Conservation (phyloP, 306 rosid genomes). For the Inga leiocalycina region DNA sequence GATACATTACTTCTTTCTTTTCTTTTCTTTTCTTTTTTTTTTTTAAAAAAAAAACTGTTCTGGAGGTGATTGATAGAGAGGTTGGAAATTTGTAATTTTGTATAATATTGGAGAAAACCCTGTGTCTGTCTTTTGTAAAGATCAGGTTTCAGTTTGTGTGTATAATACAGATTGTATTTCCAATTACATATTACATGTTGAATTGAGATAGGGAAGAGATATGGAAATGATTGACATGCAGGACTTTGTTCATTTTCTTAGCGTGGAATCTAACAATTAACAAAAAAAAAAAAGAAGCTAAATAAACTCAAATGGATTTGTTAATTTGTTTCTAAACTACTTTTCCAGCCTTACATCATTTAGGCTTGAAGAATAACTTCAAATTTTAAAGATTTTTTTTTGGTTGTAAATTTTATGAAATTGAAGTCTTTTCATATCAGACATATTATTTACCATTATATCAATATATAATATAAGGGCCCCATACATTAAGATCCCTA, state of each 20-base stretch:
- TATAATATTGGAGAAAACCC: background rate
- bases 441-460: background rate
- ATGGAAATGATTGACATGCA: background rate
- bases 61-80: conserved; percentile 17
- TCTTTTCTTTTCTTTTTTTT: too few species aligned
- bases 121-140: conserved; percentile 2
- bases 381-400: too few species aligned
- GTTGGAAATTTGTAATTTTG: conserved; percentile 31
- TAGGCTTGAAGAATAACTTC: too few species aligned
- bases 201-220: background rate
- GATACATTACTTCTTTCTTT: conserved; percentile 1
- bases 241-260: background rate
- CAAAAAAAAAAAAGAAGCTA: background rate
- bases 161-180: conserved; percentile 2
- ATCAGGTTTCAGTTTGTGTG: background rate
- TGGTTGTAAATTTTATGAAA: too few species aligned
- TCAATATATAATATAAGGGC: too few species aligned
- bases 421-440: too few species aligned
- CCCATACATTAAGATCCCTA: too few species aligned
- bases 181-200: background rate
- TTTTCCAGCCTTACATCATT: too few species aligned
- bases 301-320: too few species aligned
- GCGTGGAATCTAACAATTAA: background rate
- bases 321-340: too few species aligned
- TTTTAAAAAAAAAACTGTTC: conserved; percentile 1